Evolutionary conservation across 2,329 filamentous ascomycete species (phyloP).

Genomic region (Fonsecaea nubica): DNA sequence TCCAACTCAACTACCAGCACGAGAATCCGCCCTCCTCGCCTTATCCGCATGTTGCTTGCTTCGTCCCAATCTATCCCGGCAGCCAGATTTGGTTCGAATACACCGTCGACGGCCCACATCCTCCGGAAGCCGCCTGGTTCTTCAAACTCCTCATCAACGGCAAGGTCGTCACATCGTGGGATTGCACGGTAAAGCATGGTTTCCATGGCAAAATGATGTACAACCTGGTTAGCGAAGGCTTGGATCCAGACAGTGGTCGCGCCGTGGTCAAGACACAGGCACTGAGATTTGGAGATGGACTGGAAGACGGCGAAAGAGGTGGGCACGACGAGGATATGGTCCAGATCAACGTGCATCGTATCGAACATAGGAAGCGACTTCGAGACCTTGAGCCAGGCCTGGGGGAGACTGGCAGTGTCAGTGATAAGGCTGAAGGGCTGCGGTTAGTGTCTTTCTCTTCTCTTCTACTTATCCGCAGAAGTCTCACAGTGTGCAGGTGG

Average conservation of each 20-base stretch:
- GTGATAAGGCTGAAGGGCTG: conserved; percentile 23
- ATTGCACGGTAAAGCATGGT: conserved; percentile 37
- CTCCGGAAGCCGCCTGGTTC: conserved; percentile 35
- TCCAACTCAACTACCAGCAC: conserved; percentile 3
- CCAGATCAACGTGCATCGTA: conserved; percentile 37
- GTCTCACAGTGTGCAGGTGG: conserved; percentile 26
- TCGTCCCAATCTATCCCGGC: conserved; percentile 38
- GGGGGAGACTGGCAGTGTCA: conserved; percentile 14
- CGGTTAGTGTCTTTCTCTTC: conserved; percentile 20
- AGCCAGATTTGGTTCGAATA: conserved; percentile 41
- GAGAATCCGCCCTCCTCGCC: conserved; percentile 3
- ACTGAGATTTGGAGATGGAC: conserved; percentile 30
- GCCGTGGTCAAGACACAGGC: conserved; percentile 30
- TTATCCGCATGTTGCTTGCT: conserved; percentile 32
- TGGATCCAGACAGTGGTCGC: conserved; percentile 22
- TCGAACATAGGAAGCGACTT: conserved; percentile 35
- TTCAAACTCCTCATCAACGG: conserved; percentile 39
- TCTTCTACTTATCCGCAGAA: not conserved
- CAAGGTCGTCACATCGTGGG: conserved; percentile 34
- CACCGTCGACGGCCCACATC: conserved; percentile 40
- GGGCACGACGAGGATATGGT: conserved; percentile 32
- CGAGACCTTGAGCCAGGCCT: conserved; percentile 23
- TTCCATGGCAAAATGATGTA: conserved; percentile 40
- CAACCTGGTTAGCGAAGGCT: conserved; percentile 31
- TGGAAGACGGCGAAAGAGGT: conserved; percentile 18